Evolutionary conservation across 192 early-diverging fungal species (phyloP).

Genomic region (Phlyctochytrium planicorne): DNA sequence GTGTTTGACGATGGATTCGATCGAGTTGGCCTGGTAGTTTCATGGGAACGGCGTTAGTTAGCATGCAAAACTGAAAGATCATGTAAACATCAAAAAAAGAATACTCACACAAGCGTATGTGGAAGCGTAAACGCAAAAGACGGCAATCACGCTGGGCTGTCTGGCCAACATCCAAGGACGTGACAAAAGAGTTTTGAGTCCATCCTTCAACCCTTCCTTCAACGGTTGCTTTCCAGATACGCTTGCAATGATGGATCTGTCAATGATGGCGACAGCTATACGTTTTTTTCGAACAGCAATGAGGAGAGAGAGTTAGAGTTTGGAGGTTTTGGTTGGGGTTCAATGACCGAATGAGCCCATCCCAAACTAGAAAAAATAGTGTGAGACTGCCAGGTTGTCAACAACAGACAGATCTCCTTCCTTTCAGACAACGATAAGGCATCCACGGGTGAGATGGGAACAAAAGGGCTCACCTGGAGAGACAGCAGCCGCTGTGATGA

Average conservation of each 20-base stretch:
- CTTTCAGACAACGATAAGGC: no score
- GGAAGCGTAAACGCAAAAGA: conserved; percentile 38
- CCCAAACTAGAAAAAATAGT: no score
- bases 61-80: background rate
- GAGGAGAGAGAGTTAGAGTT: no score
- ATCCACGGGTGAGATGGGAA: no score
- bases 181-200: conserved; percentile 28
- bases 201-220: conserved; percentile 19
- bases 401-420: no score
- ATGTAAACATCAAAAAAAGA: no score
- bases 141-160: conserved; percentile 35
- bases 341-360: no score
- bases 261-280: conserved; percentile 49
- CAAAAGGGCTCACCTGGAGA: no score
- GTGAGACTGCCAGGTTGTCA: no score
- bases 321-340: no score
- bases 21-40: conserved; percentile 32
- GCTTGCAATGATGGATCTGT: conserved; percentile 45
- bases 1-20: conserved; percentile 37
- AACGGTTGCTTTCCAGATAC: conserved; percentile 35
- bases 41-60: background rate
- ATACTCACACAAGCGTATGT: conserved; percentile 39
- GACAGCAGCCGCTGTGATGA: no score
- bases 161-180: conserved; percentile 25
- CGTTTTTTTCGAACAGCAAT: no score